phyloP scores from a whole-genome alignment of 495 filamentous ascomycete genomes.

The Chaetomium cochliodes region DNA sequence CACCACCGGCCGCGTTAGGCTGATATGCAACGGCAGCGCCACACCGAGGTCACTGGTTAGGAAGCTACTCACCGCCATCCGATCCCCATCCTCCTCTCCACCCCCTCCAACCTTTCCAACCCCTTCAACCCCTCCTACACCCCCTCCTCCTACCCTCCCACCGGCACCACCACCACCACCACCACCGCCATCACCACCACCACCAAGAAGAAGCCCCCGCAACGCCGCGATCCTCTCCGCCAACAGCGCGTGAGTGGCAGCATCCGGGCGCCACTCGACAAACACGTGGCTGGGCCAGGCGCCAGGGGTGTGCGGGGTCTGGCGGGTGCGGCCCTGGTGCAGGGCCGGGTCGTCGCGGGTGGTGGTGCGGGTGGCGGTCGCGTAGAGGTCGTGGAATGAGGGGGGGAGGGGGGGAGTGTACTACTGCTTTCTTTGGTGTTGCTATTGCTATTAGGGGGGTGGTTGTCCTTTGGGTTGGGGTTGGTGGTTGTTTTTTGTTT shows the following conservation, averaged over 20 bases:
- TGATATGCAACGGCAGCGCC: constrained; percentile 84
- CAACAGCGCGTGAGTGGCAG: constrained; percentile 55
- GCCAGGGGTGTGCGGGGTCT: constrained; percentile 79
- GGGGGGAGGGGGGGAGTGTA: constrained; percentile 65
- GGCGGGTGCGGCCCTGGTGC: constrained; percentile 78
- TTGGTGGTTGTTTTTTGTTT: constrained; percentile 15
- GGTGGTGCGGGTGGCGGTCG: constrained; percentile 70
- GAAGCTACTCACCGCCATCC: no score
- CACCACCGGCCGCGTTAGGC: constrained; percentile 72
- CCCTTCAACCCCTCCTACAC: no score
- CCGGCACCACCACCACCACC: constrained; percentile 42
- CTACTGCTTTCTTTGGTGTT: no score
- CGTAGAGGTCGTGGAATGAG: constrained; percentile 86
- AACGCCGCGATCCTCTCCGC: no score
- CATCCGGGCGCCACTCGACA: constrained; percentile 80
- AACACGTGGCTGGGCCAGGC: constrained; percentile 94
- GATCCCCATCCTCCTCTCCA: no score
- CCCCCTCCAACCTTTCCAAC: no score
- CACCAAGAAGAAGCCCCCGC: no score
- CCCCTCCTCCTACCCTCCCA: no score
- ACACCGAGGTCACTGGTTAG: constrained; percentile 73
- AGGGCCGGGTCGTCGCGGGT: constrained; percentile 77
- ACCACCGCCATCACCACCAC: constrained; percentile 14
- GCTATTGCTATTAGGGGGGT: constrained; percentile 10
- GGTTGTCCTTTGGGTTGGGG: neutral